Conservation (phyloP, 2,329 filamentous ascomycete species). For the Diaporthe australafricana region DNA sequence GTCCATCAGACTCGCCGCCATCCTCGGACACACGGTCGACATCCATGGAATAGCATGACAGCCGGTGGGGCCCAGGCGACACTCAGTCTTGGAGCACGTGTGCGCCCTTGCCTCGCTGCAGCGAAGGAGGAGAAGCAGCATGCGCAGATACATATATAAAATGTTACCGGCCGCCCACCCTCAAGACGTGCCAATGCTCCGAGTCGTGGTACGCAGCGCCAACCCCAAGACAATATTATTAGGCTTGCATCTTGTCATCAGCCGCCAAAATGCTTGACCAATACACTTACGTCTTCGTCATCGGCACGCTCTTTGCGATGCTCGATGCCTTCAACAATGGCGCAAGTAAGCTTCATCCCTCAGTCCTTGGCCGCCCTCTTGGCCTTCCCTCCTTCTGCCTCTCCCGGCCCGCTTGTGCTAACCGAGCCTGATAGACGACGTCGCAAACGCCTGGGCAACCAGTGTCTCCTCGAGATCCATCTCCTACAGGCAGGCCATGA, state of each 20-base stretch:
- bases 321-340: conserved; percentile 85
- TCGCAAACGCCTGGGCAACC: conserved; percentile 86
- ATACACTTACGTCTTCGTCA: conserved; percentile 79
- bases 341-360: conserved; percentile 66
- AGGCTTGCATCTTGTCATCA: conserved; percentile 29
- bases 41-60: conserved; percentile 2
- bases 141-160: not conserved
- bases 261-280: conserved; percentile 67
- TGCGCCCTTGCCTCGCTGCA: not conserved
- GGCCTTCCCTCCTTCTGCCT: not conserved
- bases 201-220: not conserved
- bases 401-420: not conserved
- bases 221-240: conserved; percentile 10
- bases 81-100: conserved; percentile 7
- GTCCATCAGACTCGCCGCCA: conserved; percentile 19
- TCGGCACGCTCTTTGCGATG: conserved; percentile 81
- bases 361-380: conserved; percentile 3
- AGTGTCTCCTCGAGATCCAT: conserved; percentile 84
- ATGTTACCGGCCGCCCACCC: conserved; percentile 10
- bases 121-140: not conserved
- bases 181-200: not conserved
- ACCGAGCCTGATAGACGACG: conserved; percentile 72
- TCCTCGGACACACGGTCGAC: not conserved
- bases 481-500: conserved; percentile 76
- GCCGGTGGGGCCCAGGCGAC: conserved; percentile 9